Evolutionary conservation across 306 rosid genomes (phyloP).

Genomic region (Rosa multiflora): DNA sequence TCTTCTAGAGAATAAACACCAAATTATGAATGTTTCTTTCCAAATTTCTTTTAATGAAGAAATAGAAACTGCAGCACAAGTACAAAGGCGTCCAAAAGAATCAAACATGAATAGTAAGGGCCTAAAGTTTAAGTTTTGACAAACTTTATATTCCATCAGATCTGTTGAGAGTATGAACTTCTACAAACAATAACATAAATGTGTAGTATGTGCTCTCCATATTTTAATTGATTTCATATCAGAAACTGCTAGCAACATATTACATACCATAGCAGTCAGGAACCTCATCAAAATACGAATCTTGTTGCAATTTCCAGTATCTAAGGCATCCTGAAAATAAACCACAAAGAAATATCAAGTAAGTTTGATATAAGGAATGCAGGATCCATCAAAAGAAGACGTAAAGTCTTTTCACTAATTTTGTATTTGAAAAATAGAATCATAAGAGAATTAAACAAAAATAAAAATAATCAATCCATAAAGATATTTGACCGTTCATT

Average conservation of each 20-base stretch:
- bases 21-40: background rate
- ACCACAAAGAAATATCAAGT: slow-evolving; percentile 5
- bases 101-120: background rate
- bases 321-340: slow-evolving; percentile 66
- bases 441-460: background rate
- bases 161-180: background rate
- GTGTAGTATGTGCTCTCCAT: background rate
- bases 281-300: slow-evolving; percentile 82
- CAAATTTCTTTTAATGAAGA: background rate
- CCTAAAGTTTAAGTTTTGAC: background rate
- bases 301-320: slow-evolving; percentile 69
- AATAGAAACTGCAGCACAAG: slow-evolving; percentile 2
- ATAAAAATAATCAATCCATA: background rate
- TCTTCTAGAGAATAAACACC: background rate
- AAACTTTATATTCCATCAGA: background rate
- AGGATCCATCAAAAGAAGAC: slow-evolving; percentile 1
- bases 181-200: background rate
- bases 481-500: background rate
- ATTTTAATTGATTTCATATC: background rate
- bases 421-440: background rate
- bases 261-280: slow-evolving; percentile 79
- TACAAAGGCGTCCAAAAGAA: background rate
- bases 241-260: slow-evolving; percentile 14
- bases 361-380: background rate
- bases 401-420: background rate